Base-by-base conservation (phyloP, 73 alveolate species). In the Paramecium bursaria region DNA sequence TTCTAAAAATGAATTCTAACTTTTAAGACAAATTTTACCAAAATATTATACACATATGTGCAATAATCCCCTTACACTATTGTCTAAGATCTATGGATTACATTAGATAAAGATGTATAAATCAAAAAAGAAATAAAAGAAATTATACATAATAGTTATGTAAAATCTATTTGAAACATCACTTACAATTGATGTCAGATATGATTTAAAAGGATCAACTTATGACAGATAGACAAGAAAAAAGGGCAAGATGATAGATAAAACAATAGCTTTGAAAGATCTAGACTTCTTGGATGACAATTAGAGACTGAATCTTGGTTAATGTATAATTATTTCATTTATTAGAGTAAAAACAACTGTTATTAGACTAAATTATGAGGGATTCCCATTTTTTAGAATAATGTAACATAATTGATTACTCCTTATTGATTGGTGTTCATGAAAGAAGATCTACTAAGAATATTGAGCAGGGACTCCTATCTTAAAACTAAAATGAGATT, bases 381-480 rank as follows among this genome's bases (percentile, higher is more conserved):
- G 99, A 95, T 73, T 87, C 85, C 21, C 82, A 75, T 25, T 91
- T 94, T 75, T 86, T 95, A 53, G 74, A 87, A 76, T 47, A 74
- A 22, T 87, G 76, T 15, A 74, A 91, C 30, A 91, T 95, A 1
- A 94, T 88, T 74, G 99, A 95, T 92, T 95, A 95, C 86, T 88
- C 97, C 42, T 75, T 95, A 19, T 90, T 95, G 21, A 88, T 95
- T 13, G 99, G 99, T 39, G 86, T 94, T 14, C 97, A 93, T 86
- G 23, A 77, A 21, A 48, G 88, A 35, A 54, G 75, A 48, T 86
- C 48, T 48, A 88, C 46, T 88, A 75, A 88, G 53, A 74, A 14
- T 50, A 77, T 86, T 85, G 94, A 89, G 51, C 88, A 85, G 13
- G 99, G 99, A 9, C 90, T 95, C 23, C 53, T 85, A 11, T 76